Base-by-base conservation (phyloP, 805 yeast species). In the Kazachstania africana region DNA sequence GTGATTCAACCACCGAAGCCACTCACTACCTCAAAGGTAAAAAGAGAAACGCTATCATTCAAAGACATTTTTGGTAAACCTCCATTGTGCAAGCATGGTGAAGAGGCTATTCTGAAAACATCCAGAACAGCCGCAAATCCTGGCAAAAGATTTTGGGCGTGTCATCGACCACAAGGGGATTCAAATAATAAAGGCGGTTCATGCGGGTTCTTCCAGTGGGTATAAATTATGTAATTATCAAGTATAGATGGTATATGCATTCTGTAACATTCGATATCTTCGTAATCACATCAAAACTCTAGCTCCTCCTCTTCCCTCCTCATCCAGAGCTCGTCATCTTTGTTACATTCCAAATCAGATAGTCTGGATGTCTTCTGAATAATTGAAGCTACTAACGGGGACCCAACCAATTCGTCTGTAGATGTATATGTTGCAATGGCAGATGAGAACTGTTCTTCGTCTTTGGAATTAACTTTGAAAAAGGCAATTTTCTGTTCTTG, bases 171-270 rank as follows among this genome's bases (percentile, higher is more conserved):
- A 2, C 42, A 49, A 39, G 62, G 62, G 14, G 41, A 38, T 16
- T 37, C 42, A 5, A 39, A 36, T 12, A 47, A 54, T 29, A 20
- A 36, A 6, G 59, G 55, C 9, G 57, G 49, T 29, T 62, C 61
- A n/a, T 72, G 78, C 48, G 71, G 68, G 1, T 70, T 50, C 42
- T 72, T 72, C 46, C 62, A 70, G 48, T 71, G 78, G 77, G 65
- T 58, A 9, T 55, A 10, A 19, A 19, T 8, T 8, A 8, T 19
- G 22, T 19, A 19, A 10, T 19, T n/a, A n/a, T n/a, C 6, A 19
- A 19, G 10, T 8, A 19, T 19, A 19, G 22, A 8, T 19, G 10
- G 10, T 8, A 10, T 10, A 19, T 19, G 22, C 10, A 19, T 19
- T 8, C 10, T 8, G 6, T 10, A 19, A 19, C 6, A 19, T 19